Evolutionary conservation across 768 basidiomycete genomes (phyloP).

Genomic region (Amanita rubescens): DNA sequence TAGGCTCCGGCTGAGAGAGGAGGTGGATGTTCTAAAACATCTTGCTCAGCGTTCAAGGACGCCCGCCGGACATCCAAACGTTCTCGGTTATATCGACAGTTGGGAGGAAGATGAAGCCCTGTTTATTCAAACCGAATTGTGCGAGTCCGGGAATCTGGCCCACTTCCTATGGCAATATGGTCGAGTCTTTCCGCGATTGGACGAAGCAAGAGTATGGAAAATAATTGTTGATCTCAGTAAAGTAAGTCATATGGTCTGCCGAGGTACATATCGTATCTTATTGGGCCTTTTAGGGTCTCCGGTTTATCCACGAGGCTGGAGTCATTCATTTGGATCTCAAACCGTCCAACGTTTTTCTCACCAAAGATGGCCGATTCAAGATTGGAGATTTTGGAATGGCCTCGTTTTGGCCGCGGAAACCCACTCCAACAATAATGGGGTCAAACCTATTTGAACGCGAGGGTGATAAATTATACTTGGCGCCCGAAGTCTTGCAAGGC

Average conservation of each 20-base stretch:
- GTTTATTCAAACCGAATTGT: slow-evolving; percentile 92
- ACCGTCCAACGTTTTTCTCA: slow-evolving; percentile 94
- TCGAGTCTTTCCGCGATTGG: slow-evolving; percentile 71
- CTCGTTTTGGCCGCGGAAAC: slow-evolving; percentile 77
- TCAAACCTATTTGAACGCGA: slow-evolving; percentile 78
- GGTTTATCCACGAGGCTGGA: slow-evolving; percentile 82
- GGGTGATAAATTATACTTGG: slow-evolving; percentile 95
- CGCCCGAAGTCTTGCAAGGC: slow-evolving; percentile 91
- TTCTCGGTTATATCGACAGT: slow-evolving; percentile 84
- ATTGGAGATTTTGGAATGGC: slow-evolving; percentile 99
- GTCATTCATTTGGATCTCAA: slow-evolving; percentile 96
- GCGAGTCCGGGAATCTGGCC: slow-evolving; percentile 86
- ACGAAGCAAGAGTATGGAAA: slow-evolving; percentile 96
- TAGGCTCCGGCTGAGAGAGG: slow-evolving; percentile 84
- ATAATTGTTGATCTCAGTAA: slow-evolving; percentile 84
- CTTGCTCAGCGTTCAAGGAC: slow-evolving; percentile 40
- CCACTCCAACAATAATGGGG: slow-evolving; percentile 20
- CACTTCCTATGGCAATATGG: slow-evolving; percentile 92
- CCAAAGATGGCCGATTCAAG: slow-evolving; percentile 79
- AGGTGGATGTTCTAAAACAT: slow-evolving; percentile 86
- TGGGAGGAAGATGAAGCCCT: slow-evolving; percentile 91
- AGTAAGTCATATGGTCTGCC: slow-evolving; percentile 43
- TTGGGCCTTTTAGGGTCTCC: slow-evolving; percentile 52
- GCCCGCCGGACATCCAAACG: slow-evolving; percentile 63
- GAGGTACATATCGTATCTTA: slow-evolving; percentile 15